A percentile compares a stretch with the other conserved stretches of the same genome.
Conservation (phyloP, 805 yeast species). For the Schwanniomyces polymorphus region DNA sequence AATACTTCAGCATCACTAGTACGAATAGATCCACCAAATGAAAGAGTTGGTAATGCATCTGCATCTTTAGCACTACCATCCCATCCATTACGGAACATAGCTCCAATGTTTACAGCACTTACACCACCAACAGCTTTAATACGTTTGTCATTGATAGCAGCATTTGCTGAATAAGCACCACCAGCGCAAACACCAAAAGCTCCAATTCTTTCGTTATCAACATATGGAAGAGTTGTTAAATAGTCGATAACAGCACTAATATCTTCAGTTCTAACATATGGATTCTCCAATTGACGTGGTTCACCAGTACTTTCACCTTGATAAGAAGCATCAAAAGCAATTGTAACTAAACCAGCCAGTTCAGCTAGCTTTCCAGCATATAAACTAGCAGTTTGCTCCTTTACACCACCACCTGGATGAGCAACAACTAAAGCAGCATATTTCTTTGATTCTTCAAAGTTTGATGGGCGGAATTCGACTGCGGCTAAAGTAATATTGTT, state of each 20-base stretch:
- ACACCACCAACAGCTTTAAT: not conserved
- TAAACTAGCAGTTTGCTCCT: not conserved
- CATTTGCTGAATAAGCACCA: constrained; percentile 1
- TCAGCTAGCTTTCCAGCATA: constrained; percentile 1
- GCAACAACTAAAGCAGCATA: not conserved
- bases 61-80: not conserved
- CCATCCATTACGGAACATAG: not conserved
- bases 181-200: constrained; percentile 1
- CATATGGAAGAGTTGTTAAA: not conserved
- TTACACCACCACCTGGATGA: not conserved
- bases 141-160: constrained; percentile 1
- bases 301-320: constrained; percentile 1
- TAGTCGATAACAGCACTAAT: not conserved
- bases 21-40: not conserved
- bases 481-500: no score
- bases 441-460: no score
- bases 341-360: not conserved
- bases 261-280: not conserved
- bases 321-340: constrained; percentile 1
- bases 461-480: no score
- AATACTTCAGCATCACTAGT: not conserved
- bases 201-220: not conserved
- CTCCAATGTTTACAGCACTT: not conserved
- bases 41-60: not conserved
- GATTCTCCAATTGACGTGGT: not conserved